phyloP scores from a whole-genome alignment of 139 green algal species.

The Chlorella vulgaris region DNA sequence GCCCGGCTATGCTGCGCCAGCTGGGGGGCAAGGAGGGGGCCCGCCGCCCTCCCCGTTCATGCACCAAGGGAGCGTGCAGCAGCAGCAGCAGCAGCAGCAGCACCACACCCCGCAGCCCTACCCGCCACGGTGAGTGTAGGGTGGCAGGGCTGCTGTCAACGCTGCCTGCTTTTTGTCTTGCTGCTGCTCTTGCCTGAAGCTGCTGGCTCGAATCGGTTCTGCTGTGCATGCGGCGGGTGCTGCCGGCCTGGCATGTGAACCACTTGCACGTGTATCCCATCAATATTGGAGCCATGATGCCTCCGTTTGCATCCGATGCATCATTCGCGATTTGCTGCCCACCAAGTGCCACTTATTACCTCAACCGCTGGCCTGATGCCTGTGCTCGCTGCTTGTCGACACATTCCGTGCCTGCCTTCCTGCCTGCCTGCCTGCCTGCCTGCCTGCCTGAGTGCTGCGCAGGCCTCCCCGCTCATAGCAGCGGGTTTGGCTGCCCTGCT shows the following conservation, averaged over 20 bases:
- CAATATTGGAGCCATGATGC: too few relatives aligned
- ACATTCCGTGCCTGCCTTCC: background rate
- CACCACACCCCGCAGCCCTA: background rate
- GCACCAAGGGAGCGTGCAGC: background rate
- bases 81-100: slow-evolving; percentile 24
- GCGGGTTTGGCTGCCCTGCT: background rate
- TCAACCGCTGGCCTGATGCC: too few relatives aligned
- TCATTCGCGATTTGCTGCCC: too few relatives aligned
- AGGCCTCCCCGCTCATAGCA: slow-evolving; percentile 16
- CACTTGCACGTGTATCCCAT: too few relatives aligned
- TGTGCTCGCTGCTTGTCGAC: too few relatives aligned
- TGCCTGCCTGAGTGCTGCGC: background rate
- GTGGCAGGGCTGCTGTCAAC: background rate
- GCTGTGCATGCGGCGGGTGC: too few relatives aligned
- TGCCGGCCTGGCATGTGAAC: too few relatives aligned
- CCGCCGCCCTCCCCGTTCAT: background rate
- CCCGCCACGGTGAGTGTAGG: background rate
- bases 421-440: background rate
- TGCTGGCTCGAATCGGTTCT: background rate
- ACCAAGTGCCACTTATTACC: too few relatives aligned
- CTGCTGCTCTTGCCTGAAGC: background rate
- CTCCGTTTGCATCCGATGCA: too few relatives aligned
- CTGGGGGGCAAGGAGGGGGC: too few relatives aligned
- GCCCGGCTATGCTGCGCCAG: too few relatives aligned
- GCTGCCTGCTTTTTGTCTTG: background rate